phyloP scores from a whole-genome alignment of 768 basidiomycete genomes.

The Kwoniella sp. region DNA sequence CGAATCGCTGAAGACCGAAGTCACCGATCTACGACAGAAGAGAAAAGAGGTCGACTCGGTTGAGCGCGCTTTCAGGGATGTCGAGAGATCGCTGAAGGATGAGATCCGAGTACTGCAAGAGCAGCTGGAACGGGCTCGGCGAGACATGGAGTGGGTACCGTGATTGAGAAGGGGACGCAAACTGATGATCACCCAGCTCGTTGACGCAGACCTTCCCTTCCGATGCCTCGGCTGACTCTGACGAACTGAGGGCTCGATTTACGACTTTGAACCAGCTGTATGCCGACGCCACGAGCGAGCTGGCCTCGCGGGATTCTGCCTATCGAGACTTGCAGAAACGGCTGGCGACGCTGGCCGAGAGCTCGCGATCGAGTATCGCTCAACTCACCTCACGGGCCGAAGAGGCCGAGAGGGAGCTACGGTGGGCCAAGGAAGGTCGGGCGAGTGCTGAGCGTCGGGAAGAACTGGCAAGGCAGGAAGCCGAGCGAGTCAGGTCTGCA shows the following conservation, averaged over 20 bases:
- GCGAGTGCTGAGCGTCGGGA: conserved; percentile 35
- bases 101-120: conserved; percentile 33
- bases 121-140: conserved; percentile 38
- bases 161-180: not conserved
- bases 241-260: conserved; percentile 34
- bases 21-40: conserved; percentile 38
- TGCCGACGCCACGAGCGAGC: conserved; percentile 22
- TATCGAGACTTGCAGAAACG: conserved; percentile 26
- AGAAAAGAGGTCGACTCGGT: conserved; percentile 37
- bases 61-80: conserved; percentile 26
- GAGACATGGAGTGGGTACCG: conserved; percentile 49
- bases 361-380: conserved; percentile 16
- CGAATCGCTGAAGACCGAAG: conserved; percentile 28
- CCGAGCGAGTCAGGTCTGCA: conserved; percentile 2
- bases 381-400: conserved; percentile 23
- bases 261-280: conserved; percentile 38
- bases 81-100: conserved; percentile 33
- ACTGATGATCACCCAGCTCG: conserved; percentile 27
- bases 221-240: conserved; percentile 10
- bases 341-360: conserved; percentile 21
- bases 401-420: conserved; percentile 38
- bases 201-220: conserved; percentile 42
- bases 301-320: conserved; percentile 30
- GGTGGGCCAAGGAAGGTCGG: conserved; percentile 47
- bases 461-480: conserved; percentile 32